These are phyloP conservation scores for Hydrangea macrophylla DNA, from an alignment of 148 eudicot species.

Conservation along the genomic window DNA sequence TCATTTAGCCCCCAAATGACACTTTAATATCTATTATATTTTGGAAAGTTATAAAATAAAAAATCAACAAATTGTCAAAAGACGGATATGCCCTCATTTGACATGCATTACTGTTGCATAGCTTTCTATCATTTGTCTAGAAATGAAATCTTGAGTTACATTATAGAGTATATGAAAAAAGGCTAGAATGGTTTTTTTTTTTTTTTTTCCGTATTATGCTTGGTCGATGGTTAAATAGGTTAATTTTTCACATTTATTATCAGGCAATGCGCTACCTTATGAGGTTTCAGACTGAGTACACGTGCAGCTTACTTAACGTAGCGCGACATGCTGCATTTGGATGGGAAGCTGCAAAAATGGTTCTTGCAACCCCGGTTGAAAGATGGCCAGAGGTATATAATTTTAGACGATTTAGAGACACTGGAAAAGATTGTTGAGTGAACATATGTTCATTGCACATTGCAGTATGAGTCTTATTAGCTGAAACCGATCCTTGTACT, in stretches of 20 bases:
- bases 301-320: conserved; percentile 70
- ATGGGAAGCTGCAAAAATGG: conserved; percentile 78
- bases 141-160: too few relatives aligned
- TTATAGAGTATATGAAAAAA: too few relatives aligned
- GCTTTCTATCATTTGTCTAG: too few relatives aligned
- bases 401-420: not conserved
- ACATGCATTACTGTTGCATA: too few relatives aligned
- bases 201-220: not conserved
- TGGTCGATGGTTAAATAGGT: not conserved
- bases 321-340: conserved; percentile 89
- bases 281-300: conserved; percentile 82
- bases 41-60: too few relatives aligned
- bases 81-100: too few relatives aligned
- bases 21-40: too few relatives aligned
- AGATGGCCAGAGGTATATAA: conserved; percentile 40
- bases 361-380: conserved; percentile 35
- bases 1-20: too few relatives aligned
- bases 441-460: not conserved
- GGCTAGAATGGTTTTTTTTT: too few relatives aligned
- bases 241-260: conserved; percentile 10
- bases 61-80: too few relatives aligned
- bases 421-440: not conserved
- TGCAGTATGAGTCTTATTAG: too few relatives aligned
- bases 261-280: conserved; percentile 90
- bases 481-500: too few relatives aligned